Percentiles rank a stretch among this genome's conserved stretches.
These are phyloP conservation scores for Thymus mandschuricus DNA, from an alignment of 257 asterid genomes.

Conservation along the genomic window DNA sequence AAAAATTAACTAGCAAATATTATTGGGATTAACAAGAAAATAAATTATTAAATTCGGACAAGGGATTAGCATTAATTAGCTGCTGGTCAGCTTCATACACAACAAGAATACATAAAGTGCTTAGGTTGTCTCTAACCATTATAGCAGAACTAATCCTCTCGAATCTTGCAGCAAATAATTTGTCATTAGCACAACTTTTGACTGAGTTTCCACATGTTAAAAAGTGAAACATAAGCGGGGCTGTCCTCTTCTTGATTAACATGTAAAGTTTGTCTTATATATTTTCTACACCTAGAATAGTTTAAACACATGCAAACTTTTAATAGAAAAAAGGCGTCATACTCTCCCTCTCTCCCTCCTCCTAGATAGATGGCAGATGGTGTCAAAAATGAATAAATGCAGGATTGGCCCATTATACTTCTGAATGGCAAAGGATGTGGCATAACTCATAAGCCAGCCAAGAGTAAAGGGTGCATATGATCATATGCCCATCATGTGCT, in stretches of 20 bases:
- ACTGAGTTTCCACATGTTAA: conserved; percentile 12
- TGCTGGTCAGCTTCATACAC: conserved; percentile 45
- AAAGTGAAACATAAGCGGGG: conserved; percentile 3
- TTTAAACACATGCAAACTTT: conserved; percentile 19
- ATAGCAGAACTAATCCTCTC: conserved; percentile 6
- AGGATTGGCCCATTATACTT: conserved; percentile 44
- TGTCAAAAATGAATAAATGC: conserved; percentile 53
- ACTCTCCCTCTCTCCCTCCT: background rate
- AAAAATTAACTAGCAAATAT: conserved; percentile 20
- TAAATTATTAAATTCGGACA: background rate
- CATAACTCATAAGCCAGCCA: conserved; percentile 43
- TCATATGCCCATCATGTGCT: conserved; percentile 59
- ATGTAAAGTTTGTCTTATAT: conserved; percentile 38
- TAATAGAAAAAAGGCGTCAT: background rate
- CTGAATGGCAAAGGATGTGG: conserved; percentile 40
- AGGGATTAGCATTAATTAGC: background rate
- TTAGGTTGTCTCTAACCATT: conserved; percentile 39
- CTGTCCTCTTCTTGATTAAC: conserved; percentile 27
- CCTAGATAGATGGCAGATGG: conserved; percentile 15
- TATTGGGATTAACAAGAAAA: conserved; percentile 30
- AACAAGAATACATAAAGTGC: conserved; percentile 42
- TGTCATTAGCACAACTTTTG: conserved; percentile 26
- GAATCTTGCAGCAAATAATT: conserved; percentile 17
- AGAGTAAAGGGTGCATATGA: conserved; percentile 46
- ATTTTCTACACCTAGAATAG: conserved; percentile 24